Percentiles rank a stretch among this genome's conserved stretches.
Conservation (phyloP, 352 stramenopile genomes). For the Halophytophthora batemanensis region DNA sequence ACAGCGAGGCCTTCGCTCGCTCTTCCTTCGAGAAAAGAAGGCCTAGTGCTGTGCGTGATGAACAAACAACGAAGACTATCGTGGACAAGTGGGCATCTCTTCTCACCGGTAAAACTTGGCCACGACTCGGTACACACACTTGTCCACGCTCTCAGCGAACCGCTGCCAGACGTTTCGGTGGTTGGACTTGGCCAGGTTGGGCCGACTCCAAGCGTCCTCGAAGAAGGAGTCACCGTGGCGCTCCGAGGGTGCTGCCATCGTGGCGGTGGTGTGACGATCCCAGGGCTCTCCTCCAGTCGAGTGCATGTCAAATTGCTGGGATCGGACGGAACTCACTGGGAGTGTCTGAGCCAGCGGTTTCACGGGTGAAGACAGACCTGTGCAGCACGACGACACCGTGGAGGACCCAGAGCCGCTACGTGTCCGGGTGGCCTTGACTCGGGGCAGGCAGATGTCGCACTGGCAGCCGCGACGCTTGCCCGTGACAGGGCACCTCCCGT, state of each 20-base stretch:
- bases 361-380: constrained; percentile 10
- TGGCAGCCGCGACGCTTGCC: background rate
- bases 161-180: constrained; percentile 20
- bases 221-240: constrained; percentile 8
- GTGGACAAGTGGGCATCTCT: too few species aligned
- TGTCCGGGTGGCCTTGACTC: constrained; percentile 9
- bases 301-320: too few species aligned
- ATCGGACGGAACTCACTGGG: constrained; percentile 10
- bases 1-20: too few species aligned
- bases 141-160: constrained; percentile 25
- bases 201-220: constrained; percentile 6
- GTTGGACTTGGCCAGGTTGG: constrained; percentile 19
- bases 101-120: constrained; percentile 35
- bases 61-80: too few species aligned
- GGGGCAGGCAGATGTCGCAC: constrained; percentile 3
- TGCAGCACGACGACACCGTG: constrained; percentile 12
- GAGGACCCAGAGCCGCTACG: constrained; percentile 27
- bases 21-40: too few species aligned
- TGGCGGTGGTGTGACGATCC: constrained; percentile 17
- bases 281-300: constrained; percentile 2
- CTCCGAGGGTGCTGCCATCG: constrained; percentile 9
- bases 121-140: constrained; percentile 24
- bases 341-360: constrained; percentile 26
- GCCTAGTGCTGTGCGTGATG: too few species aligned
- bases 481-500: constrained; percentile 2